A percentile compares a stretch with the other conserved stretches of the same genome.
phyloP scores from a whole-genome alignment of 495 filamentous ascomycete species.

The Trichocladium antarcticum region DNA sequence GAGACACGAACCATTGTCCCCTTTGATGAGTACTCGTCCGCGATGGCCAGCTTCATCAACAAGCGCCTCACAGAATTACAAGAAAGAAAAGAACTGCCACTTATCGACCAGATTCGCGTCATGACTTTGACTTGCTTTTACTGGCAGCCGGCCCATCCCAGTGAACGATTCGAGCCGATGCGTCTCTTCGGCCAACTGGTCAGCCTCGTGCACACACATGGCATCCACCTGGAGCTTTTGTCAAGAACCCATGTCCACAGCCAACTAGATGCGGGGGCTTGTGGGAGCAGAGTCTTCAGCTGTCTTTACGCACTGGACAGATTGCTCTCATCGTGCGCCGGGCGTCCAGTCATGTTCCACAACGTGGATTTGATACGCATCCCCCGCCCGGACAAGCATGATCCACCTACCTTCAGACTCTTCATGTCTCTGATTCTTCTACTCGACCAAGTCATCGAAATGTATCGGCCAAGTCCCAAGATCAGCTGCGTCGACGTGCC shows the following conservation, averaged over 20 bases:
- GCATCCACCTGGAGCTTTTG: conserved; percentile 41
- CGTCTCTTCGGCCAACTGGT: conserved; percentile 18
- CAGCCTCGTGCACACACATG: conserved; percentile 55
- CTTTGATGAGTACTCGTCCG: conserved; percentile 30
- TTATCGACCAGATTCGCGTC: conserved; percentile 13
- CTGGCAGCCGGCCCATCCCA: conserved; percentile 18
- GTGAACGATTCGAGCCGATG: conserved; percentile 11
- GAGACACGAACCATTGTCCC: conserved; percentile 20
- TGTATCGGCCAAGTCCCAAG: conserved; percentile 53
- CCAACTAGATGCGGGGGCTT: background rate
- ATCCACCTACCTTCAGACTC: conserved; percentile 36
- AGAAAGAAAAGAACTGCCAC: conserved; percentile 5
- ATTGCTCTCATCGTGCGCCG: conserved; percentile 50
- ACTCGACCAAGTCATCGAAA: conserved; percentile 53
- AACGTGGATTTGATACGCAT: conserved; percentile 49
- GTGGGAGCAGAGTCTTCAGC: conserved; percentile 42
- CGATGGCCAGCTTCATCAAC: conserved; percentile 24
- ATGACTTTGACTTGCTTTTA: conserved; percentile 21
- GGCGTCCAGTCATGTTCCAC: conserved; percentile 53
- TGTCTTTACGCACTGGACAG: conserved; percentile 59
- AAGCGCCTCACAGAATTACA: conserved; percentile 13
- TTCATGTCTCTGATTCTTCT: conserved; percentile 40
- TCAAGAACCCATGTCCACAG: background rate
- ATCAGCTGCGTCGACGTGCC: conserved; percentile 43
- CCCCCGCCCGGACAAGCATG: conserved; percentile 19